Conservation (phyloP, 148 eudicot genomes). For the Rhododendron simsii region DNA sequence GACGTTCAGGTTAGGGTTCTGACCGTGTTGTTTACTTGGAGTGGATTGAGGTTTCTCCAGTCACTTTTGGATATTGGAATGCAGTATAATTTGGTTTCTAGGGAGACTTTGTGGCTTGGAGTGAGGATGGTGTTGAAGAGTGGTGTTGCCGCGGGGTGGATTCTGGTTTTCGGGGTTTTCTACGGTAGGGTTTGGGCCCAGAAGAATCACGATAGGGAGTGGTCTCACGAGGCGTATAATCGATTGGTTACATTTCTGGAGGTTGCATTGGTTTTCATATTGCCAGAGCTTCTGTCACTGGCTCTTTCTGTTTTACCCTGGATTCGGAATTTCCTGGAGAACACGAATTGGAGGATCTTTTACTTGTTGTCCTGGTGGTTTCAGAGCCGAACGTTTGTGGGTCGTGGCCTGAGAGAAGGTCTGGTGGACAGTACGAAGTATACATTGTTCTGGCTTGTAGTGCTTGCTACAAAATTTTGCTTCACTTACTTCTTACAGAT, state of each 20-base stretch:
- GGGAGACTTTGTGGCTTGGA: constrained; percentile 63
- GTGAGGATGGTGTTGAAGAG: constrained; percentile 66
- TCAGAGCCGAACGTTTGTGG: constrained; percentile 68
- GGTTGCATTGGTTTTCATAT: constrained; percentile 47
- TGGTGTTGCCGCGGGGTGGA: constrained; percentile 55
- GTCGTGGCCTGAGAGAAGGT: constrained; percentile 80
- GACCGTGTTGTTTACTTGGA: constrained; percentile 74
- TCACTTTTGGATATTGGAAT: constrained; percentile 54
- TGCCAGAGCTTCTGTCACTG: constrained; percentile 62
- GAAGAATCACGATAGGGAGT: constrained; percentile 35
- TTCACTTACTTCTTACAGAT: constrained; percentile 79
- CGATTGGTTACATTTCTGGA: constrained; percentile 46
- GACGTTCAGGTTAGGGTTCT: constrained; percentile 56
- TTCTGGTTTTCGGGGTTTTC: constrained; percentile 50
- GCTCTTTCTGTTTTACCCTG: constrained; percentile 62
- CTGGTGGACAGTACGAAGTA: constrained; percentile 71
- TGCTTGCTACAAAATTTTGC: constrained; percentile 66
- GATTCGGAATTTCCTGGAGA: constrained; percentile 71
- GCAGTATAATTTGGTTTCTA: constrained; percentile 68
- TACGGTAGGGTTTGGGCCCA: constrained; percentile 59
- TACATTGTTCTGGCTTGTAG: constrained; percentile 67
- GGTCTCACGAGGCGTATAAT: constrained; percentile 42
- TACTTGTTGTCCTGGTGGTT: constrained; percentile 85
- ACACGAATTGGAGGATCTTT: constrained; percentile 71
- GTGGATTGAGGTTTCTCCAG: constrained; percentile 62